Conservation (phyloP, 192 early-diverging fungal species). For the Podila epigama region DNA sequence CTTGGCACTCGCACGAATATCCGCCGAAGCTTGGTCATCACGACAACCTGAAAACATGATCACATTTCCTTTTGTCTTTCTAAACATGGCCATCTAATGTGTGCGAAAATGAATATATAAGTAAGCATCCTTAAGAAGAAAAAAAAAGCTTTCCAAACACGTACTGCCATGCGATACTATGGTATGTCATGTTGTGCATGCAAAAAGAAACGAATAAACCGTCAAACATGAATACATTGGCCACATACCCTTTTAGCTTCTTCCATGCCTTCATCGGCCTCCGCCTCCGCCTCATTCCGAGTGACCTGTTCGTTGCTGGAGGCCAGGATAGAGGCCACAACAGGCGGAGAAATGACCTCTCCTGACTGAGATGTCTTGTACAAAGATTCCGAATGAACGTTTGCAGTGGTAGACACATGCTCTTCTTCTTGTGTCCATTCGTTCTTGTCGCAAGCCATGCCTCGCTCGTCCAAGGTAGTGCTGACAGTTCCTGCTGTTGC, state of each 20-base stretch:
- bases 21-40: slow-evolving; percentile 71
- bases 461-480: neutral
- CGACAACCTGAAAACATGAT: slow-evolving; percentile 75
- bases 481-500: neutral
- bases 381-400: too few species aligned
- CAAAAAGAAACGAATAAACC: too few species aligned
- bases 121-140: too few species aligned
- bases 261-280: neutral
- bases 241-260: neutral
- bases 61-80: slow-evolving; percentile 65
- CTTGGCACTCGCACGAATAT: slow-evolving; percentile 70
- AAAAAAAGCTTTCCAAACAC: too few species aligned
- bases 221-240: too few species aligned
- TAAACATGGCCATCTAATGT: slow-evolving; percentile 35
- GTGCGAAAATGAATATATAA: neutral
- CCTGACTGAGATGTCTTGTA: neutral
- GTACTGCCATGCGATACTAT: too few species aligned
- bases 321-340: neutral
- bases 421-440: neutral
- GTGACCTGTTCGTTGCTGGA: too few species aligned
- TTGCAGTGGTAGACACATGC: too few species aligned
- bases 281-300: too few species aligned
- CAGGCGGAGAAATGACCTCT: neutral
- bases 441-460: neutral
- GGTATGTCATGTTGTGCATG: too few species aligned